Conservation (phyloP, 805 yeast species). For the Zygotorulaspora sp. region DNA sequence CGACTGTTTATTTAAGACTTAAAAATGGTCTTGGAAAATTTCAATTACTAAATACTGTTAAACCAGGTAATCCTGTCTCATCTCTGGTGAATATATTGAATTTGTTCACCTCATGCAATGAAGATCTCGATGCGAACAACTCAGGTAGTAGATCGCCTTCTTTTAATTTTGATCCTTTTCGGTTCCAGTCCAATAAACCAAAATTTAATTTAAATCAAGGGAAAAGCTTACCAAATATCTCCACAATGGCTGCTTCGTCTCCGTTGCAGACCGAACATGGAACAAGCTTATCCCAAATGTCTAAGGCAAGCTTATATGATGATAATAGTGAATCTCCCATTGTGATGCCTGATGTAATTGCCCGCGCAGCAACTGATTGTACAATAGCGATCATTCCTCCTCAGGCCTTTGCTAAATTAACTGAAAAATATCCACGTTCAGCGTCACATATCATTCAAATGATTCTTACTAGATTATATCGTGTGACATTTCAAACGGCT, state of each 20-base stretch:
- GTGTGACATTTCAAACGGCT: slow-evolving; percentile 89
- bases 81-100: slow-evolving; percentile 77
- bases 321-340: slow-evolving; percentile 6
- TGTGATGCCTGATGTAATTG: slow-evolving; percentile 48
- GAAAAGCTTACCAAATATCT: slow-evolving; percentile 1
- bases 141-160: slow-evolving; percentile 4
- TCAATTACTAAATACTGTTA: slow-evolving; percentile 73
- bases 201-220: slow-evolving; percentile 1
- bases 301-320: slow-evolving; percentile 2
- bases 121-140: slow-evolving; percentile 5
- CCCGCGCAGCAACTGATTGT: slow-evolving; percentile 67
- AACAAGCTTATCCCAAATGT: slow-evolving; percentile 2
- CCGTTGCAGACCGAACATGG: background rate
- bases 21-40: slow-evolving; percentile 41
- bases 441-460: slow-evolving; percentile 93
- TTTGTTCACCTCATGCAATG: slow-evolving; percentile 46
- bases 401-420: slow-evolving; percentile 69
- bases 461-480: slow-evolving; percentile 77
- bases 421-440: slow-evolving; percentile 74
- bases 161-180: slow-evolving; percentile 5
- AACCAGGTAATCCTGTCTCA: slow-evolving; percentile 79
- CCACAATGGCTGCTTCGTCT: slow-evolving; percentile 3
- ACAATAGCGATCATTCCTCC: slow-evolving; percentile 92
- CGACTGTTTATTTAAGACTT: slow-evolving; percentile 20
- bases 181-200: slow-evolving; percentile 4